These are phyloP conservation scores for Coemansia sp. DNA, from an alignment of 192 early-diverging fungal species.

Conservation along the genomic window DNA sequence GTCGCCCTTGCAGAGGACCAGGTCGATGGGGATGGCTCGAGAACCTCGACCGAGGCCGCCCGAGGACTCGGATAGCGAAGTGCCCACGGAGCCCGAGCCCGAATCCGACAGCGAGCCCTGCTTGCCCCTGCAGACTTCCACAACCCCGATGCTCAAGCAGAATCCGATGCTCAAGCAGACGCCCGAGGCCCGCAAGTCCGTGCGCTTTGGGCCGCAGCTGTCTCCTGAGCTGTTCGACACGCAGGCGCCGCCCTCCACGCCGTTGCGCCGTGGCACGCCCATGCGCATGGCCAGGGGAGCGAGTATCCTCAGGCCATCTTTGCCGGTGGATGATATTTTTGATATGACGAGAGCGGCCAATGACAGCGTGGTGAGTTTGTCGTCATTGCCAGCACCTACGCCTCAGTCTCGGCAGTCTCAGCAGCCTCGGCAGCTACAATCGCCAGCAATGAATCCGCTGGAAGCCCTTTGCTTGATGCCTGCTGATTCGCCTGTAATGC, in stretches of 20 bases:
- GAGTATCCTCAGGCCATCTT: constrained; percentile 33
- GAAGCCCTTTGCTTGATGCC: no score
- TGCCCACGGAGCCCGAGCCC: constrained; percentile 34
- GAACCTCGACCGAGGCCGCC: background rate
- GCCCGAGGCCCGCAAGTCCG: constrained; percentile 27
- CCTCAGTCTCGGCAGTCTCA: no score
- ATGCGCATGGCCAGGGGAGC: constrained; percentile 29
- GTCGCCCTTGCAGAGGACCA: no score
- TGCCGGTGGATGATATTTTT: constrained; percentile 7
- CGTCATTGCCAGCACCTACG: background rate
- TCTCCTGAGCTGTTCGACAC: constrained; percentile 62
- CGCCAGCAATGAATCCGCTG: no score
- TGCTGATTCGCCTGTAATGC: no score
- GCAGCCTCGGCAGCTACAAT: no score
- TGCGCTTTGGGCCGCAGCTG: constrained; percentile 58
- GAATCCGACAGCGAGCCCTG: constrained; percentile 17
- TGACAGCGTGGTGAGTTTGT: background rate
- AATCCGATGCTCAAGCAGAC: background rate
- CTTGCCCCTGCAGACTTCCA: background rate
- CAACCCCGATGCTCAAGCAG: background rate
- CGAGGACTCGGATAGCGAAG: constrained; percentile 8
- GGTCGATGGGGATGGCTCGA: no score
- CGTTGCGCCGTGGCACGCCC: constrained; percentile 57
- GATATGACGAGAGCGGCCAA: constrained; percentile 3
- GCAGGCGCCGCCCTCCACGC: constrained; percentile 55